A percentile compares a stretch with the other conserved stretches of the same genome.
phyloP scores from a whole-genome alignment of 2,329 filamentous ascomycete genomes.

The Aureobasidium melanogenum region DNA sequence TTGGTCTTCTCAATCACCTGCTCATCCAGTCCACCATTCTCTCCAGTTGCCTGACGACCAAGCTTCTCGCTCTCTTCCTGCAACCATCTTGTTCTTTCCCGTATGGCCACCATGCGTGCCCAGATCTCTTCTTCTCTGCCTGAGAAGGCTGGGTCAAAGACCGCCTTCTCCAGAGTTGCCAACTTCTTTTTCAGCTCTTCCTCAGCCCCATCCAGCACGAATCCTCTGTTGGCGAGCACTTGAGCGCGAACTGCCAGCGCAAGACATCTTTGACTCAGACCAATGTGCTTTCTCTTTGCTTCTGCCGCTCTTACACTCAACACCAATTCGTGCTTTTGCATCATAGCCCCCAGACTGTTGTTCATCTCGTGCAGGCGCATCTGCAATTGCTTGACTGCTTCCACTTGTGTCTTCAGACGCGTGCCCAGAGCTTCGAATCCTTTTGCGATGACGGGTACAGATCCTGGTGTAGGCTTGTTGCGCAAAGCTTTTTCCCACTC shows the following conservation, averaged over 20 bases:
- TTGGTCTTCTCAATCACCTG: constrained; percentile 64
- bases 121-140: constrained; percentile 77
- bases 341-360: constrained; percentile 59
- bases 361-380: constrained; percentile 72
- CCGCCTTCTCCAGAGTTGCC: constrained; percentile 56
- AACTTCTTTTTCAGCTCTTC: constrained; percentile 69
- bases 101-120: constrained; percentile 67
- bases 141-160: constrained; percentile 65
- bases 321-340: constrained; percentile 67
- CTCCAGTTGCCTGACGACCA: constrained; percentile 37
- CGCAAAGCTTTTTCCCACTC: constrained; percentile 80
- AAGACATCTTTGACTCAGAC: constrained; percentile 63
- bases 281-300: constrained; percentile 62
- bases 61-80: constrained; percentile 66
- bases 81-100: constrained; percentile 63
- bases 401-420: constrained; percentile 63
- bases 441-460: constrained; percentile 66
- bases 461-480: constrained; percentile 67
- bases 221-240: constrained; percentile 70
- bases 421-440: constrained; percentile 66
- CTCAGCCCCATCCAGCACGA: constrained; percentile 69
- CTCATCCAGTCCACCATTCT: constrained; percentile 51
- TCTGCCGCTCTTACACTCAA: constrained; percentile 66
- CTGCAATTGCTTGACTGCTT: constrained; percentile 61
- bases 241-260: constrained; percentile 71